Base-by-base conservation (phyloP, 1,139 yeast genomes). In the Candida tropicalis region DNA sequence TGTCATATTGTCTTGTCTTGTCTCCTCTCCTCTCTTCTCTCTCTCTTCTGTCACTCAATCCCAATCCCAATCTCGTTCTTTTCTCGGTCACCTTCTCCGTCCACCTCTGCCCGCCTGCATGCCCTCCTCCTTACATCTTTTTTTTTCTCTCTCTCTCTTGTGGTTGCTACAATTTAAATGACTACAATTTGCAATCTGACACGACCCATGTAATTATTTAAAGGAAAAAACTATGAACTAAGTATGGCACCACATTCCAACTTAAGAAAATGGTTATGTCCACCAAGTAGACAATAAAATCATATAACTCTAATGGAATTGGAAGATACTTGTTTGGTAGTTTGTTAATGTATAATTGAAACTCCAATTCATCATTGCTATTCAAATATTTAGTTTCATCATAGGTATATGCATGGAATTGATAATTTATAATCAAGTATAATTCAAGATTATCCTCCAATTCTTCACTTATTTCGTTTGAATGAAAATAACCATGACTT, bases 261-360 rank as follows among this genome's bases (percentile, higher is more conserved):
- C 60, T 45, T 59, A 57, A 38, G 46, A 70, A 20, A 8, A 70
- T 57, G 2, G 54, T 44, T 35, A 56, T 16, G 44, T 67, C 74
- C 8, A 65, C 66, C 27, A 67, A 51, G 46, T 65, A 71, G 16
- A 60, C 47, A 4, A 72, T 57, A 36, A 56, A 58, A 39, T 63
- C 68, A 44, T 66, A 66, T 25, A 73, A 58, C 46, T 73, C 77
- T 12, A 68, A 49, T 0, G 77, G 78, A 17, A 72, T 66, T 0
- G 77, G 77, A 3, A 72, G 23, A 54, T 55, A 59, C 27, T 46
- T 46, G 38, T 52, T 52, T 2, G 75, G 72, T 28, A 71, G 56
- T 42, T 60, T 66, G 37, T 66, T 66, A 13, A 72, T 51, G 32
- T 57, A 60, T 16, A 73, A 50, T 35, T 64, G 60, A 43, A 70